Conservation (phyloP, 1,284 basidiomycete species). For the Puccinia horiana region DNA sequence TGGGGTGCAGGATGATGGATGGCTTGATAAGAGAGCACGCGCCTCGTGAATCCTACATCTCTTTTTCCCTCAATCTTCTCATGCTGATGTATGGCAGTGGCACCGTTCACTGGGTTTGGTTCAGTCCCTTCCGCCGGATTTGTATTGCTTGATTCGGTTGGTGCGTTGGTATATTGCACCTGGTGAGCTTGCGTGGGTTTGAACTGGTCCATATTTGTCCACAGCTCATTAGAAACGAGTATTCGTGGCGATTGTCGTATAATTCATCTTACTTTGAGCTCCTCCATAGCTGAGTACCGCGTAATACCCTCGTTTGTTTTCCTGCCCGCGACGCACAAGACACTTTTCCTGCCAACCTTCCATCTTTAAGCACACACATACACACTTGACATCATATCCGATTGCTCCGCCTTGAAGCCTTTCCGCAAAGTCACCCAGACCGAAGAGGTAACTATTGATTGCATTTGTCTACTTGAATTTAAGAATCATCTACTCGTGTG, state of each 20-base stretch:
- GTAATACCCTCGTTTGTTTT: neutral
- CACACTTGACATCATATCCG: neutral
- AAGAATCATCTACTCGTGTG: no score
- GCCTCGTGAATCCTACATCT: conserved; percentile 3
- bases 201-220: neutral
- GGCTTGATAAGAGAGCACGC: conserved; percentile 1
- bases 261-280: neutral
- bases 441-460: neutral
- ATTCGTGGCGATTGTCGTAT: neutral
- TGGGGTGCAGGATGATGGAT: neutral
- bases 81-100: conserved; percentile 2
- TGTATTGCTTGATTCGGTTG: neutral
- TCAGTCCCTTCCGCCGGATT: conserved; percentile 1
- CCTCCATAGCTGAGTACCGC: neutral
- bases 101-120: neutral
- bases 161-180: neutral
- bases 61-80: conserved; percentile 6
- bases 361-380: neutral
- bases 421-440: neutral
- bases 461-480: neutral
- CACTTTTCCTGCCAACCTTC: neutral
- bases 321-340: neutral
- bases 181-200: neutral
- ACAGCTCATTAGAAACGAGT: neutral
- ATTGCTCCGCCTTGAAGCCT: neutral